Percentiles rank a stretch among this genome's conserved stretches.
phyloP scores from a whole-genome alignment of 1,284 basidiomycete genomes.

The Peniophora sp. region DNA sequence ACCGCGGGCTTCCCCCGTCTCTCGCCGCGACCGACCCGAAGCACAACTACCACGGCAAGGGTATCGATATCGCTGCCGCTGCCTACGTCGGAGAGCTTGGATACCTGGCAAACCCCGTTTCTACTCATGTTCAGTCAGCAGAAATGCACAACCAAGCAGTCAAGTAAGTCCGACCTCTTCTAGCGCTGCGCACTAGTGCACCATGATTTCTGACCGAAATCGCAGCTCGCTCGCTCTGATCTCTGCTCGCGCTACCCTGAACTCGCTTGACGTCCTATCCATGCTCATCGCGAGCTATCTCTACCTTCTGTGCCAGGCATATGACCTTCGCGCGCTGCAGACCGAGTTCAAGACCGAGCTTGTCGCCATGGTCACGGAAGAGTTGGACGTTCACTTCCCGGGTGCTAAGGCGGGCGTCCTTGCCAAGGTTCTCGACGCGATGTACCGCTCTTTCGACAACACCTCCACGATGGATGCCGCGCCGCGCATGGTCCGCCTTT shows the following conservation, averaged over 20 bases:
- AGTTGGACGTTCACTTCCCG: conserved; percentile 39
- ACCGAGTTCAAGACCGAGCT: conserved; percentile 50
- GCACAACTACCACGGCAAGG: conserved; percentile 79
- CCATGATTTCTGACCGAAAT: conserved; percentile 6
- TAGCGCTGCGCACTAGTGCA: neutral
- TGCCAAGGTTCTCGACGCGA: conserved; percentile 27
- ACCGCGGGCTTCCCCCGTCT: conserved; percentile 74
- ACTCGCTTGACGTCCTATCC: conserved; percentile 68
- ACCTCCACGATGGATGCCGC: conserved; percentile 65
- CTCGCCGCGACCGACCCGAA: conserved; percentile 79
- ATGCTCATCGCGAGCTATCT: conserved; percentile 70
- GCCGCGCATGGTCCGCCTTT: conserved; percentile 60
- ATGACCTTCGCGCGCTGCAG: conserved; percentile 72
- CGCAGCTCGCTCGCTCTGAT: conserved; percentile 72
- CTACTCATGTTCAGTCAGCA: conserved; percentile 78
- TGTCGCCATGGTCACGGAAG: conserved; percentile 39
- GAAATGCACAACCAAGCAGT: conserved; percentile 87
- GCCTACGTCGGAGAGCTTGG: conserved; percentile 79
- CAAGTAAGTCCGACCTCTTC: conserved; percentile 45
- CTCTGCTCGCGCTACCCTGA: conserved; percentile 71
- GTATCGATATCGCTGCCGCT: conserved; percentile 78
- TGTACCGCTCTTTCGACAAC: conserved; percentile 49
- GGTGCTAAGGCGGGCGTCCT: conserved; percentile 25
- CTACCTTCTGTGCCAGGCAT: conserved; percentile 72
- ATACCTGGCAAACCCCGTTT: conserved; percentile 76